phyloP scores from a whole-genome alignment of 148 eudicot genomes.

The Camellia japonica region DNA sequence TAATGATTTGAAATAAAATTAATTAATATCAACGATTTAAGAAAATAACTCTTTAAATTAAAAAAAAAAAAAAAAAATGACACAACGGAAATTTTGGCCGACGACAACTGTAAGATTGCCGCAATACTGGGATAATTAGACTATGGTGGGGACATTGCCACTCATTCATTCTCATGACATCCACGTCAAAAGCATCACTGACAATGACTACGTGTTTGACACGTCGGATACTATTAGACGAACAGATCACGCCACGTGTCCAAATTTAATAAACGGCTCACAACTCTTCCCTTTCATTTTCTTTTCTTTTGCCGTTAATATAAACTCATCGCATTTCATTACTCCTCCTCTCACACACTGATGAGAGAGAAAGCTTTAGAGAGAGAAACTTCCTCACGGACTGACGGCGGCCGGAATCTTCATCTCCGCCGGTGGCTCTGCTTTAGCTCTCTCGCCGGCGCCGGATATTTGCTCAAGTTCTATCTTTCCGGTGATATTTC shows the following conservation, averaged over 20 bases:
- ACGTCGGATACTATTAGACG: background rate
- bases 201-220: conserved; percentile 18
- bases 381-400: background rate
- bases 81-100: too few species aligned
- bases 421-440: background rate
- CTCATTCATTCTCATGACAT: background rate
- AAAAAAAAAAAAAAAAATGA: too few species aligned
- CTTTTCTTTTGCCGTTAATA: conserved; percentile 15
- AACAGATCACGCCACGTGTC: conserved; percentile 7
- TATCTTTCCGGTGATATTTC: background rate
- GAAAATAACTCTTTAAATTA: too few species aligned
- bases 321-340: conserved; percentile 2
- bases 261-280: background rate
- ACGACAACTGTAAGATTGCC: too few species aligned
- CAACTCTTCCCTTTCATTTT: background rate
- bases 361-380: background rate
- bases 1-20: too few species aligned
- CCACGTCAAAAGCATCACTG: conserved; percentile 18
- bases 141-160: background rate
- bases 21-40: too few species aligned
- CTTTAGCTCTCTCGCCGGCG: background rate
- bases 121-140: too few species aligned
- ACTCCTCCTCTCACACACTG: background rate
- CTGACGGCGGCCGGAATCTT: conserved; percentile 14
- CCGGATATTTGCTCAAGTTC: background rate